Conservation (phyloP, 306 rosid genomes). For the Prunus dulcis region DNA sequence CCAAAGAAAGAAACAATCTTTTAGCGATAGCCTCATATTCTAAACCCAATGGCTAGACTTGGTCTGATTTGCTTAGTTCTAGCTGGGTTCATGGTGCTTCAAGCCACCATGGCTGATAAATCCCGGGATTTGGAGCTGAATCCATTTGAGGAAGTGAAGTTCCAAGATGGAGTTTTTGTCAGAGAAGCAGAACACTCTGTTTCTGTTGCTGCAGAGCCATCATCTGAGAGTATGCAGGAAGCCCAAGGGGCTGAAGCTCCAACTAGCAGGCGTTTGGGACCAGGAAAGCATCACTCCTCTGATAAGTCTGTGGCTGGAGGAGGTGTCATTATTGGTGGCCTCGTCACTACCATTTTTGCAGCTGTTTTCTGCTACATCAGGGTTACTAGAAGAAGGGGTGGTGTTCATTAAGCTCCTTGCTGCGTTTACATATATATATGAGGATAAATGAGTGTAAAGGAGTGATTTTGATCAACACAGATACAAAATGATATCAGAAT, state of each 20-base stretch:
- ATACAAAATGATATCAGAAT: not conserved
- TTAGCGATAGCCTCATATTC: not conserved
- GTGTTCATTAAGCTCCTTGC: conserved; percentile 11
- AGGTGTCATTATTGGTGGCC: conserved; percentile 83
- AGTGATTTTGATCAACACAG: conserved; percentile 1
- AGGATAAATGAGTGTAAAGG: not conserved
- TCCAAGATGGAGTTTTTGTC: not conserved
- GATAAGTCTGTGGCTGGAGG: conserved; percentile 87
- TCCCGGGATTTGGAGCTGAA: conserved; percentile 36
- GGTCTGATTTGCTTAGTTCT: conserved; percentile 36
- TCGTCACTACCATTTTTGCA: conserved; percentile 71
- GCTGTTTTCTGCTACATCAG: conserved; percentile 84
- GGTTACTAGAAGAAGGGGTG: conserved; percentile 59
- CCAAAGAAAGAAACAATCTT: not conserved
- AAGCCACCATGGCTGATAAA: conserved; percentile 25
- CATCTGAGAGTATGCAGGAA: conserved; percentile 25
- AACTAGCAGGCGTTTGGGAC: conserved; percentile 40
- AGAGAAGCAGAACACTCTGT: conserved; percentile 24
- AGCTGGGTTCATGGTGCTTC: conserved; percentile 39
- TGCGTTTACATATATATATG: not conserved
- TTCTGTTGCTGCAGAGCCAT: conserved; percentile 24
- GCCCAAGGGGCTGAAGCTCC: conserved; percentile 55
- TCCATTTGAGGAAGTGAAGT: conserved; percentile 18
- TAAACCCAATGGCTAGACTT: conserved; percentile 41
- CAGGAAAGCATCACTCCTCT: conserved; percentile 26